These are phyloP conservation scores for Linanthus parryae DNA, from an alignment of 148 eudicot species.

Conservation along the genomic window DNA sequence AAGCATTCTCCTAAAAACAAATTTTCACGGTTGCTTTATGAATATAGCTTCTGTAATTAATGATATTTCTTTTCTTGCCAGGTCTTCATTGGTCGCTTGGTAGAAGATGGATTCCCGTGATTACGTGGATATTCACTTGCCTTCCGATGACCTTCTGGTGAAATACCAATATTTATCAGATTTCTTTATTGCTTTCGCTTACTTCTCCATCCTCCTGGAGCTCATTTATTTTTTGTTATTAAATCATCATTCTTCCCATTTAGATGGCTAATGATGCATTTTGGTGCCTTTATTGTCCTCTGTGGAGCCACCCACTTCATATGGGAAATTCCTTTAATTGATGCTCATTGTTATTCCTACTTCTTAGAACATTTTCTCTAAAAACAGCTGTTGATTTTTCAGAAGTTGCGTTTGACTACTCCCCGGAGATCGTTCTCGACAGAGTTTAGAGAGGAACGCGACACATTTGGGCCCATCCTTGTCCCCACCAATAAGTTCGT, in stretches of 20 bases:
- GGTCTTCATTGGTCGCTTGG: too few species aligned
- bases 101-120: constrained; percentile 69
- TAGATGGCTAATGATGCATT: constrained; percentile 90
- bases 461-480: constrained; percentile 77
- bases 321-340: too few species aligned
- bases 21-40: too few species aligned
- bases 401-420: constrained; percentile 21
- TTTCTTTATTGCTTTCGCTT: constrained; percentile 81
- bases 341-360: too few species aligned
- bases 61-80: too few species aligned
- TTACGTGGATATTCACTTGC: constrained; percentile 74
- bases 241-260: constrained; percentile 88
- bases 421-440: constrained; percentile 48
- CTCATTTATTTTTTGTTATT: constrained; percentile 83
- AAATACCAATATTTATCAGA: constrained; percentile 91
- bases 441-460: constrained; percentile 69
- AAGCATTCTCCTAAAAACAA: too few species aligned
- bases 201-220: constrained; percentile 92
- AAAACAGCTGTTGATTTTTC: too few species aligned
- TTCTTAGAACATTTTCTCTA: too few species aligned
- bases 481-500: constrained; percentile 78
- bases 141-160: constrained; percentile 64
- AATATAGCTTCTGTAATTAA: too few species aligned
- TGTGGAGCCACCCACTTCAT: constrained; percentile 94
- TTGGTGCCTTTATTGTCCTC: constrained; percentile 87